Evolutionary conservation across 140 eudicot species (phyloP).

Genomic region (Senecio squalidus): DNA sequence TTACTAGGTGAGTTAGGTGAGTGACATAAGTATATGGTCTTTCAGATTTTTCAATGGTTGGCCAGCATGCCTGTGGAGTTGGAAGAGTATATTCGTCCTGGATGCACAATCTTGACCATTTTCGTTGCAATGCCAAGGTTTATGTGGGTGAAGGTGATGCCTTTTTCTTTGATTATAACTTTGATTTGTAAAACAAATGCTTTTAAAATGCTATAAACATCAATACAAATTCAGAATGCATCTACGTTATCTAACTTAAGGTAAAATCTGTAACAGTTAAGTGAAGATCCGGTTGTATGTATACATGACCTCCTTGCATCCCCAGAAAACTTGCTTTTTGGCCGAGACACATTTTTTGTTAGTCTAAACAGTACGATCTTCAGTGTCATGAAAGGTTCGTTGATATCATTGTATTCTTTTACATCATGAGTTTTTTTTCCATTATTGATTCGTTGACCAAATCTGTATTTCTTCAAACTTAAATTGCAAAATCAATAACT

Average conservation of each 20-base stretch:
- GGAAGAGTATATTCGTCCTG: conserved; percentile 99
- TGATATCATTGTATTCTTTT: conserved; percentile 4
- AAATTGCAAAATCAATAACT: conserved; percentile 3
- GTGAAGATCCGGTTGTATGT: conserved; percentile 59
- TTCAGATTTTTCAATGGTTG: conserved; percentile 94
- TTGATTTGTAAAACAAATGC: not conserved
- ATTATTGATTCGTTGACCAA: conserved; percentile 1
- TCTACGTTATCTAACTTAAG: conserved; percentile 9
- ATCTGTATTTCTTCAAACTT: not conserved
- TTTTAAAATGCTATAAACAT: too few relatives aligned
- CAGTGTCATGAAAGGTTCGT: conserved; percentile 63
- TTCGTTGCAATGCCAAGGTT: conserved; percentile 78
- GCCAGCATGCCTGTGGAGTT: conserved; percentile 95
- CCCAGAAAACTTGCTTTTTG: conserved; percentile 67
- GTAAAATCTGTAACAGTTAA: conserved; percentile 42
- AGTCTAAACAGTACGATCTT: conserved; percentile 50
- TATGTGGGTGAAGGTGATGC: conserved; percentile 74
- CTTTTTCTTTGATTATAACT: not conserved
- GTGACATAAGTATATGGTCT: conserved; percentile 15
- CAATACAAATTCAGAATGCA: not conserved
- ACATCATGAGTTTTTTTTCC: conserved; percentile 1
- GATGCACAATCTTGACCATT: conserved; percentile 86
- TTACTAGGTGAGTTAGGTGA: conserved; percentile 16
- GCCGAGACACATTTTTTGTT: conserved; percentile 66
- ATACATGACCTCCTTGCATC: conserved; percentile 53